Base-by-base conservation (phyloP, 345 rosid species). In the Dimocarpus longan region DNA sequence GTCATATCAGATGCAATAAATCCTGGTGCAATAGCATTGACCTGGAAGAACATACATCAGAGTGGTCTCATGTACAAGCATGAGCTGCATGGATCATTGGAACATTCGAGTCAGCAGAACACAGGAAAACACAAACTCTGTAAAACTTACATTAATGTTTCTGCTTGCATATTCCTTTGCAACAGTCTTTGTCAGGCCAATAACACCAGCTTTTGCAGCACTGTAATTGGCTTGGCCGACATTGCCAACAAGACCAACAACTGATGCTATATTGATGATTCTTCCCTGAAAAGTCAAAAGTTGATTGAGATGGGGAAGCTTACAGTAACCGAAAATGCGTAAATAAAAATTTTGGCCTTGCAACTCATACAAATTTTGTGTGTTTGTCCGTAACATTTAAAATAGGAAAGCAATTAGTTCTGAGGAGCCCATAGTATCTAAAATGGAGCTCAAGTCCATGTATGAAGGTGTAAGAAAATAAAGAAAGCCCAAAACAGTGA, bases 151-250 rank as follows among this genome's bases (percentile, higher is more conserved):
- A 83, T 87, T 96, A 42, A 96, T 93, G 76, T 92, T 93, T 88
- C 99, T 88, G 92, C 97, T 86, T 4, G 97, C 90, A 87, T 89
- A 93, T 82, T 96, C 99, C 87, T 80, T 94, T 26, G 99, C 99
- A 71, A 84, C 93, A 80, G 89, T 79, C 84, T 96, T 96, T 75
- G 98, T 92, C 26, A 96, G 71, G 59, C 97, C 92, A 87, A 96
- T 96, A 80, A 96, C 99, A 81, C 99, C 98, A 26, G 95, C 99
- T 87, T 96, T 96, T 22, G 99, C 97, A 43, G 99, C 99, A 82
- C 95, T 92, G 79, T 94, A 96, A 90, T 96, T 96, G 80, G 98
- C 97, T 90, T 96, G 99, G 40, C 99, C 99, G 28, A 68, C 77
- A n/a, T 96, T 96, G 79, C 98, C 98, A 80, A 93, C 89, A 82